Evolutionary conservation across 2,329 filamentous ascomycete species (phyloP).

Genomic region (Ceratocystis ficicola): DNA sequence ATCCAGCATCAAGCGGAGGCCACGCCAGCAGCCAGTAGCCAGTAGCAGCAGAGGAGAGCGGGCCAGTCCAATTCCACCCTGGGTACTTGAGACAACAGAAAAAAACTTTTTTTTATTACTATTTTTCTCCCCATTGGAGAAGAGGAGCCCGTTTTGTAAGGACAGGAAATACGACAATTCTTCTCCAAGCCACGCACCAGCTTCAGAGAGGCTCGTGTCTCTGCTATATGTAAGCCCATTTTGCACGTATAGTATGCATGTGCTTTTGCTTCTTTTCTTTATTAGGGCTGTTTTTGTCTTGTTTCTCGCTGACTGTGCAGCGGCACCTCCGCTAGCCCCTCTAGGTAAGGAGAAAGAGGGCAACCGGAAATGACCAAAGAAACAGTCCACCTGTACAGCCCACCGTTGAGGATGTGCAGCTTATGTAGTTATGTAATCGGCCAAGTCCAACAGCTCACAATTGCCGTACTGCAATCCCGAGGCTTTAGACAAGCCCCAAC

Average conservation of each 20-base stretch:
- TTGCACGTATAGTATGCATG: not conserved
- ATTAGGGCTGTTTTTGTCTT: not conserved
- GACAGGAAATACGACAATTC: not conserved
- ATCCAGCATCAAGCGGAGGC: no score
- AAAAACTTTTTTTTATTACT: no score
- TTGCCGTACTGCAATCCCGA: not conserved
- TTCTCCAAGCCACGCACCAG: not conserved
- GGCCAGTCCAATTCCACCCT: no score
- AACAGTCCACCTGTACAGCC: no score
- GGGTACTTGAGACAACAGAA: no score
- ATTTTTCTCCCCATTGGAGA: no score
- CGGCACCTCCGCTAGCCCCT: slow-evolving; percentile 3
- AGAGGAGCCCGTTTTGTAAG: no score
- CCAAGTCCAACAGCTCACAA: no score
- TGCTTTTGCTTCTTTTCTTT: no score
- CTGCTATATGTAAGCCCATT: not conserved
- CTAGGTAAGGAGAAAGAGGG: not conserved
- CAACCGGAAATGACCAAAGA: not conserved
- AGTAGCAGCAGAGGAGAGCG: no score
- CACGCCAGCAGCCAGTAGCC: no score
- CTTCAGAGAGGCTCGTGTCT: slow-evolving; percentile 2
- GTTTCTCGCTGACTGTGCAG: not conserved
- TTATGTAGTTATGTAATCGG: not conserved
- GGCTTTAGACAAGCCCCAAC: not conserved
- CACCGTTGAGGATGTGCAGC: no score